phyloP scores from a whole-genome alignment of 805 yeast species.

The Ogataea pini region DNA sequence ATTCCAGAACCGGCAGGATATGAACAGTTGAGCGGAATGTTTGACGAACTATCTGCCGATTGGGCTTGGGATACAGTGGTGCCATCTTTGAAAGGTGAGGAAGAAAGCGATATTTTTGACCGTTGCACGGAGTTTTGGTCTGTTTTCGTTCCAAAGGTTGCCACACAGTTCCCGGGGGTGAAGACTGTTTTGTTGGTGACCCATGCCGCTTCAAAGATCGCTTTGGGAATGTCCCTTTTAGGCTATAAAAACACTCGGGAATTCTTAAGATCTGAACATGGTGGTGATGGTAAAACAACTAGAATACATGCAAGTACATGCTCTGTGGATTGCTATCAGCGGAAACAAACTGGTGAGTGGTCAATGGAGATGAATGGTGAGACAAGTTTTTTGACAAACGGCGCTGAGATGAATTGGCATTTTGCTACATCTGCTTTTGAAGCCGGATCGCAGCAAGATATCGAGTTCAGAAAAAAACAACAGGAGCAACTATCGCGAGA shows the following conservation, averaged over 20 bases:
- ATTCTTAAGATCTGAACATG: conserved; percentile 46
- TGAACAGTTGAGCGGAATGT: conserved; percentile 51
- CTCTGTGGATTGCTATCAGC: conserved; percentile 66
- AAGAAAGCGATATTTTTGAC: conserved; percentile 63
- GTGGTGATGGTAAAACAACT: conserved; percentile 38
- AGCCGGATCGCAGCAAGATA: conserved; percentile 90
- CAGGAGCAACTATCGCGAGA: conserved; percentile 22
- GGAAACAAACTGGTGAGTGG: conserved; percentile 50
- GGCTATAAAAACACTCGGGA: conserved; percentile 54
- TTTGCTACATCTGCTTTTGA: conserved; percentile 64
- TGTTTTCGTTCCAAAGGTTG: conserved; percentile 58
- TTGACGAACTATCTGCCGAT: conserved; percentile 46
- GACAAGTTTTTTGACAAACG: conserved; percentile 65
- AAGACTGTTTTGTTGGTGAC: conserved; percentile 72
- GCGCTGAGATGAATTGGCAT: conserved; percentile 95
- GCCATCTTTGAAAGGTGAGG: conserved; percentile 74
- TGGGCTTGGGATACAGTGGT: conserved; percentile 54
- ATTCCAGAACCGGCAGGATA: conserved; percentile 70
- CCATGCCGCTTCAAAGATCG: conserved; percentile 93
- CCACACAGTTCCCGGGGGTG: conserved; percentile 56
- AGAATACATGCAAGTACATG: conserved; percentile 77
- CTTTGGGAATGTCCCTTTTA: conserved; percentile 76
- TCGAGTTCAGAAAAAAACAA: conserved; percentile 49
- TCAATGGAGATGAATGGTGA: conserved; percentile 65
- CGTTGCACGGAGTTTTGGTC: conserved; percentile 60